Evolutionary conservation across 1,284 basidiomycete genomes (phyloP), one percentile per base, ranked within the genome.

Genomic region (Melampsora larici-populina): DNA sequence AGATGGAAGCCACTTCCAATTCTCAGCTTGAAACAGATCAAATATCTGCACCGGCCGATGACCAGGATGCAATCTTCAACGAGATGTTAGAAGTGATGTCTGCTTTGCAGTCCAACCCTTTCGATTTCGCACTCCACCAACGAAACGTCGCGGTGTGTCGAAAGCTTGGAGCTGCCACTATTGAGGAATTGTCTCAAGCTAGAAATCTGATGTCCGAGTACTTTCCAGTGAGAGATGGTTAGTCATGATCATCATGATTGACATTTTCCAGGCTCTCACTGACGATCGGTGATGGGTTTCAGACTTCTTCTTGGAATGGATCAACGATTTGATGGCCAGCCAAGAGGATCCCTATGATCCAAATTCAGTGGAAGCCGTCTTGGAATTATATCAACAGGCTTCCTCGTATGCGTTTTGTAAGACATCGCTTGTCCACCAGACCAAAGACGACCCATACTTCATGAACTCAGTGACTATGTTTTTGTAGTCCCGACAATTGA

Each of bases 381-480:
- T 78, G 18, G 51, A 78, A 11, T 29, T 78, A 51, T 78, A 78
- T 43, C 66, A 78, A 63, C 75, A 78, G 69, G 75, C 67, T 29
- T 78, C 75, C 36, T 70, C 68, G 8, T 70, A 78, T 55, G 60
- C 46, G 24, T 78, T 78, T 58, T 78, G 75, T 78, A 78, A 78
- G 75, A 24, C 26, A 24, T 60, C 29, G 8, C n/a, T 17, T 46
- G 43, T 46, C 43, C 33, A 31, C 46, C 15, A 26, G 31, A 40
- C 26, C 7, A 63, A n/a, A 24, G 40, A 40, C 36, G 31, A 17
- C 15, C 2, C 11, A 24, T 60, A n/a, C 21, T 40, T 60, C n/a
- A 66, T 55, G 17, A 51, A 66, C 43, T 58, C 13, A 60, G 26
- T 65, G 26, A 40, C 31, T 15, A 46, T 46, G 43, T 51, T 65